Conservation (phyloP, 108 stramenopile genomes). For the Skeletonema menzelii region DNA sequence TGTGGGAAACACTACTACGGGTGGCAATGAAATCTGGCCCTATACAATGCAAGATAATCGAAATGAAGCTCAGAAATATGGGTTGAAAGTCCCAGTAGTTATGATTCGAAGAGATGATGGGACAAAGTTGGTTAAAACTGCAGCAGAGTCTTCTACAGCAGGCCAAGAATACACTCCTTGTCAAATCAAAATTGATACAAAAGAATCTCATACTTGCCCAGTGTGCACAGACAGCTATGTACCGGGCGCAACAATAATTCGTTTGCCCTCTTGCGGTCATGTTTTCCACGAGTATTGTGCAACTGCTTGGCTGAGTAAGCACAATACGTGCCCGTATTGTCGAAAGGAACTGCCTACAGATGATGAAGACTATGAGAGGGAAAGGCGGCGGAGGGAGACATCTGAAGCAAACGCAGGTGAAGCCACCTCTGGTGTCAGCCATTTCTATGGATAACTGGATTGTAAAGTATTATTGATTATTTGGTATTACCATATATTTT, state of each 20-base stretch:
- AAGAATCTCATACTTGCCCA: constrained; percentile 55
- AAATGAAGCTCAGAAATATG: constrained; percentile 48
- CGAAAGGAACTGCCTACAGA: constrained; percentile 83
- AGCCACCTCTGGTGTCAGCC: not conserved
- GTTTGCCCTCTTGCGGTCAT: constrained; percentile 76
- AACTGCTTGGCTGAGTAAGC: constrained; percentile 66
- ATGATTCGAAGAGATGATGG: constrained; percentile 74
- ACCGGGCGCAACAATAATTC: constrained; percentile 60
- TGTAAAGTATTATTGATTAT: not conserved
- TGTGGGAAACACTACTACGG: constrained; percentile 68
- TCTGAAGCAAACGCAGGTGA: not conserved
- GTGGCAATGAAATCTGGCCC: constrained; percentile 62
- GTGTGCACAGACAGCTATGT: constrained; percentile 67
- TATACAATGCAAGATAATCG: constrained; percentile 85
- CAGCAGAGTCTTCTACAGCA: not conserved
- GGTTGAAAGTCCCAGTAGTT: constrained; percentile 70
- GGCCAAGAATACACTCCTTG: constrained; percentile 11
- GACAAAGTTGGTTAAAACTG: constrained; percentile 20
- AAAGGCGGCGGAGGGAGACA: constrained; percentile 54
- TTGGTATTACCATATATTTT: too few species aligned
- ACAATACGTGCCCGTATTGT: constrained; percentile 88
- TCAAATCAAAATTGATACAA: constrained; percentile 24
- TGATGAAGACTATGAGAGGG: constrained; percentile 75
- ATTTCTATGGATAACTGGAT: constrained; percentile 24
- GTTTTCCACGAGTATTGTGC: constrained; percentile 85